Evolutionary conservation across 2,329 filamentous ascomycete species (phyloP).

Genomic region (Colletotrichum tropicale): DNA sequence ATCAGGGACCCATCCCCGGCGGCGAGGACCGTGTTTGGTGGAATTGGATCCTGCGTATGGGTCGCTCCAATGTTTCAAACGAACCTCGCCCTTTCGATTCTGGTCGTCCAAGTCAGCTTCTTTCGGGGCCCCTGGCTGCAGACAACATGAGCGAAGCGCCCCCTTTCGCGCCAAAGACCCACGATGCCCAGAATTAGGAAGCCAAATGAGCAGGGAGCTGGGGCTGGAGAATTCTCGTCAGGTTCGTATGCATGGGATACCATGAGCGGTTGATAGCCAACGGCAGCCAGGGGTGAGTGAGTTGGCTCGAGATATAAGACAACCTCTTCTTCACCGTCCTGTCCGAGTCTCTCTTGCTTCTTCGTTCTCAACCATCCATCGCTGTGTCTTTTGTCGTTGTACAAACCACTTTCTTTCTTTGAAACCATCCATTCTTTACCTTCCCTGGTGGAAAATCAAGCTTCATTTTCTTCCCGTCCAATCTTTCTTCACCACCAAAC

Average conservation of each 20-base stretch:
- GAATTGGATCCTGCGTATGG: not conserved
- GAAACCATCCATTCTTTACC: conserved; percentile 4
- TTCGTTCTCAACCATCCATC: conserved; percentile 15
- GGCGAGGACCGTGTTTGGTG: not conserved
- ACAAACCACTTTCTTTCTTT: conserved; percentile 18
- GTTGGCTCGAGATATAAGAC: conserved; percentile 8
- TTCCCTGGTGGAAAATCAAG: conserved; percentile 17
- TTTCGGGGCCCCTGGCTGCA: not conserved
- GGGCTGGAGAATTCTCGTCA: not conserved
- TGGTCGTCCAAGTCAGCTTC: not conserved
- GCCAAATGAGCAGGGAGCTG: not conserved
- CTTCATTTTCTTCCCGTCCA: conserved; percentile 13
- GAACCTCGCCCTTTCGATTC: not conserved
- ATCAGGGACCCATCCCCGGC: not conserved
- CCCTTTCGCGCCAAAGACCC: not conserved
- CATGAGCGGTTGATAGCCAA: not conserved
- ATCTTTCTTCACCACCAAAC: not conserved
- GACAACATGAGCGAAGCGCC: not conserved
- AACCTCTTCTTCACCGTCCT: not conserved
- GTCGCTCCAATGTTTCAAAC: conserved; percentile 2
- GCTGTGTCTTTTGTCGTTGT: conserved; percentile 14
- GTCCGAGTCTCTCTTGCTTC: not conserved
- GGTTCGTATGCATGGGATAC: not conserved
- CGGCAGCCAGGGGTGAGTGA: not conserved
- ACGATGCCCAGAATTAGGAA: not conserved